Evolutionary conservation across 2,329 filamentous ascomycete species (phyloP).

Genomic region (Nemania sp.): DNA sequence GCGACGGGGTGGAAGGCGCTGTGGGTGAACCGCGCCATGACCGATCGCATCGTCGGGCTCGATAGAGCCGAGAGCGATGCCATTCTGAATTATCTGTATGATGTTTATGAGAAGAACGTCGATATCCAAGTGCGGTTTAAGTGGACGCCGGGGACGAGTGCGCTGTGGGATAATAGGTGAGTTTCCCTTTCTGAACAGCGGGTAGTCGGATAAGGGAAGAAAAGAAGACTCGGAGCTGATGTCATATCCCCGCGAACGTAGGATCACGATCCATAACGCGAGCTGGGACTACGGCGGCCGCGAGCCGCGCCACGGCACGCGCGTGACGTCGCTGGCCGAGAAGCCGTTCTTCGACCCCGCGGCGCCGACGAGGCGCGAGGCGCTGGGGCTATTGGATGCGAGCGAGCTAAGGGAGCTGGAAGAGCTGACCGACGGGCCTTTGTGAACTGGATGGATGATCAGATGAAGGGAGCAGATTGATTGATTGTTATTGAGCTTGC

Average conservation of each 20-base stretch:
- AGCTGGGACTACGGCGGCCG: conserved; percentile 73
- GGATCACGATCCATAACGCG: conserved; percentile 74
- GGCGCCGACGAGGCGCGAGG: conserved; percentile 68
- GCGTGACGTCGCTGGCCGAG: conserved; percentile 72
- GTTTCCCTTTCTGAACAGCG: conserved; percentile 25
- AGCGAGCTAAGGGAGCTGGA: conserved; percentile 56
- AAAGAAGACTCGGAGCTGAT: conserved; percentile 4
- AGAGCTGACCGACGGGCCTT: conserved; percentile 36
- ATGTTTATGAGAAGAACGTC: conserved; percentile 69
- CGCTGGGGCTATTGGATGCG: conserved; percentile 63
- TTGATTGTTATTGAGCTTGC: no score
- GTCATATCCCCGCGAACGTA: conserved; percentile 31
- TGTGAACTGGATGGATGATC: conserved; percentile 12
- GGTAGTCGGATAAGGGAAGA: background rate
- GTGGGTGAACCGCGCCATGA: conserved; percentile 73
- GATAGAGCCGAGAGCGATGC: conserved; percentile 70
- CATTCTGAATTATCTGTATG: conserved; percentile 67
- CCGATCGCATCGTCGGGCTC: conserved; percentile 67
- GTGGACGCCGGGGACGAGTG: conserved; percentile 69
- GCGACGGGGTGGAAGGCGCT: conserved; percentile 75
- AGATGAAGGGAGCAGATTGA: no score
- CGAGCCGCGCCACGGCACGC: conserved; percentile 70
- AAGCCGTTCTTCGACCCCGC: conserved; percentile 68
- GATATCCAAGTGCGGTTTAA: conserved; percentile 74
- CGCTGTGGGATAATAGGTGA: conserved; percentile 71